Percentiles rank a stretch among this genome's conserved stretches.
These are phyloP conservation scores for Dioscorea dumetorum DNA, from an alignment of 106 monocot species.

Conservation along the genomic window DNA sequence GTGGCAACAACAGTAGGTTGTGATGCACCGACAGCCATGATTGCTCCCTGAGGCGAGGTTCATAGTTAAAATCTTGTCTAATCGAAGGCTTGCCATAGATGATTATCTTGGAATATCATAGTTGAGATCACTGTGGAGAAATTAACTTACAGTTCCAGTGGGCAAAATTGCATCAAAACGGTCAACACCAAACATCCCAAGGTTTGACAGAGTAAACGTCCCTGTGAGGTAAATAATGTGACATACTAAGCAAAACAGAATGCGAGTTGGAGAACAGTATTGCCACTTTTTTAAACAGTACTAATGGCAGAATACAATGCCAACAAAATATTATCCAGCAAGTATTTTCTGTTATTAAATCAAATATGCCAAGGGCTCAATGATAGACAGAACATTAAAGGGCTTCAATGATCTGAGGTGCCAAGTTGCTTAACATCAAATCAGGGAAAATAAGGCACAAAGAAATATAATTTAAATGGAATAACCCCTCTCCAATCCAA, in stretches of 20 bases:
- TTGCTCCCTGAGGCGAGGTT: slow-evolving; percentile 53
- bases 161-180: slow-evolving; percentile 87
- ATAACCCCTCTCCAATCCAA: no score
- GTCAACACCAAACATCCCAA: slow-evolving; percentile 91
- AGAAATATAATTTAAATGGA: no score
- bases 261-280: background rate
- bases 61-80: no score
- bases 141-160: slow-evolving; percentile 64
- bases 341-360: no score
- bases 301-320: background rate
- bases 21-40: slow-evolving; percentile 90
- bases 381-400: no score
- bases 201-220: slow-evolving; percentile 88
- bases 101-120: no score
- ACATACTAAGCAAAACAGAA: background rate
- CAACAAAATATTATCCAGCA: no score
- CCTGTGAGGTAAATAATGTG: slow-evolving; percentile 24
- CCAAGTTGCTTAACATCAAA: no score
- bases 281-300: background rate
- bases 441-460: no score
- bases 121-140: slow-evolving; percentile 40
- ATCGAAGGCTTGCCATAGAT: no score
- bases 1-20: slow-evolving; percentile 64
- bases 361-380: no score
- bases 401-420: no score